A percentile compares a stretch with the other conserved stretches of the same genome.
phyloP scores from a whole-genome alignment of 345 rosid genomes.

The Hibiscus trionum region DNA sequence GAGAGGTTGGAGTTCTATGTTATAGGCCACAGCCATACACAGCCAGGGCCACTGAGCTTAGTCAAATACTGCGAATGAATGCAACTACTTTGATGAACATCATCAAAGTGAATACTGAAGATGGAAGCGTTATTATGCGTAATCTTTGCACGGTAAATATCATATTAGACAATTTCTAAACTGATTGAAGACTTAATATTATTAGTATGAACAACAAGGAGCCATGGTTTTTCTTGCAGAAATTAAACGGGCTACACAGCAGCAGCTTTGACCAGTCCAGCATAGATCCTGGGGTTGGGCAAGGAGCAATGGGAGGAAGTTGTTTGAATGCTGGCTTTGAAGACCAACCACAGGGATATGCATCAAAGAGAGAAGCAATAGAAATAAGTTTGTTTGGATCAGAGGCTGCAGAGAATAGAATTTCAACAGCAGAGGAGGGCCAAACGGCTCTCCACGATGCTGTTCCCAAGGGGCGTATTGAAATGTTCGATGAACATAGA shows the following conservation, averaged over 20 bases:
- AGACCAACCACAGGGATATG: too few relatives aligned
- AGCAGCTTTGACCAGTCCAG: constrained; percentile 23
- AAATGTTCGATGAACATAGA: constrained; percentile 46
- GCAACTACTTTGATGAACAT: constrained; percentile 57
- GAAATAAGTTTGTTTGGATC: constrained; percentile 12
- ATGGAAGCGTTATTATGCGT: constrained; percentile 57
- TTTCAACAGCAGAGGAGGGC: constrained; percentile 24
- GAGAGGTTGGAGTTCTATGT: constrained; percentile 78
- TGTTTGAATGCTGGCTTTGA: constrained; percentile 13
- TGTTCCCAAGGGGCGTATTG: constrained; percentile 37
- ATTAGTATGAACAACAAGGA: constrained; percentile 9
- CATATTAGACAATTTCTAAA: background rate
- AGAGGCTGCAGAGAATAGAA: constrained; percentile 16
- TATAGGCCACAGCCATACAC: constrained; percentile 77
- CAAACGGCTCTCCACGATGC: constrained; percentile 46
- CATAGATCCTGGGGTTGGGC: background rate
- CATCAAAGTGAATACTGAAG: constrained; percentile 46
- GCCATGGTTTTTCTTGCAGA: constrained; percentile 39
- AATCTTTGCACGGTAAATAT: constrained; percentile 59
- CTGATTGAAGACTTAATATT: background rate
- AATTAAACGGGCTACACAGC: constrained; percentile 38
- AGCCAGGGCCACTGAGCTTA: constrained; percentile 60
- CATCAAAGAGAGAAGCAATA: constrained; percentile 15
- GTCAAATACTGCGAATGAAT: constrained; percentile 64
- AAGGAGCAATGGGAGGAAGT: constrained; percentile 12